Base-by-base conservation (phyloP, 108 stramenopile species). In the Nannochloropsis gaditana region DNA sequence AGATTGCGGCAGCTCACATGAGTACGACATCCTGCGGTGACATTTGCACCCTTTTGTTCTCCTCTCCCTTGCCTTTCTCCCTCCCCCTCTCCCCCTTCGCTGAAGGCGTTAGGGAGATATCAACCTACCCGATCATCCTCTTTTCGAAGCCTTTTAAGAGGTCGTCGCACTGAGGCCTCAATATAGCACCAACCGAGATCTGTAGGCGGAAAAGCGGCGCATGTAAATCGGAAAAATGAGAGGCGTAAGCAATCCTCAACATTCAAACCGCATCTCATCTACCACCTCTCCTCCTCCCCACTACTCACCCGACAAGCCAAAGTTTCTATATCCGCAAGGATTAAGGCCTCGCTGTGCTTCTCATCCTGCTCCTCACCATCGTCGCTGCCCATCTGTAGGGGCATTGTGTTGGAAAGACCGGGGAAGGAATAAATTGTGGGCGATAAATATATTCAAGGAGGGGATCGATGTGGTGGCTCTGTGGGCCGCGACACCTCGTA, bases 231-330 rank as follows among this genome's bases (percentile, higher is more conserved):
- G 59, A 73, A 6, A 3, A 73, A 73, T 15, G 59, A 73, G 8
- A 73, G 19, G 59, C 59, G 5, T 15, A 73, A 3, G 59, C 59
- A 73, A 73, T 73, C 59, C n/a, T n/a, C 59, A n/a, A 73, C 59
- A 8, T n/a, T n/a, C n/a, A 15, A 15, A 4, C 59, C 59, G n/a
- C 8, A 73, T 3, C 59, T 73, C 59, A 4, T n/a, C n/a, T 3
- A 15, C 59, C n/a, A 15, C 59, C 59, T 73, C 59, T n/a, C 8
- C n/a, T n/a, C 59, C 2, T 73, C 59, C 59, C 59, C 59, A 15
- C n/a, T 6, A 3, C 59, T 73, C n/a, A 73, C 59, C 59, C 59
- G 59, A 73, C 59, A 73, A 73, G 59, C 59, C n/a, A 73, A 73
- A n/a, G 59, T 73, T 73, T 73, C 19, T 15, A 73, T 73, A 6